phyloP scores from a whole-genome alignment of 495 filamentous ascomycete genomes.

The Penicillium waksmanii region DNA sequence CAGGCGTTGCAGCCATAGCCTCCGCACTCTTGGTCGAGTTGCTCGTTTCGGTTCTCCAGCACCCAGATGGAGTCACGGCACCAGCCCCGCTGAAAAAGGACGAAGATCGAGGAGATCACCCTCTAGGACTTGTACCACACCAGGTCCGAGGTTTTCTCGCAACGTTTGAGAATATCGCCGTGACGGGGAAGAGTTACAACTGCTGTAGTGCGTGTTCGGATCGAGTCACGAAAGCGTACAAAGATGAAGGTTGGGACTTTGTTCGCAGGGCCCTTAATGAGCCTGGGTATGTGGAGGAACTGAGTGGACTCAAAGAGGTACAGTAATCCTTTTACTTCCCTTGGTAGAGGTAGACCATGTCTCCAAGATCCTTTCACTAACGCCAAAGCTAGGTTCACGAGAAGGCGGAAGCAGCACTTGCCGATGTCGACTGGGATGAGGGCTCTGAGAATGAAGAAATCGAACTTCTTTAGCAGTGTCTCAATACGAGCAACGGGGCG shows the following conservation, averaged over 20 bases:
- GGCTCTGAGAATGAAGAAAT: conserved; percentile 53
- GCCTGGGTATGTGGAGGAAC: conserved; percentile 83
- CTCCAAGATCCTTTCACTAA: conserved; percentile 25
- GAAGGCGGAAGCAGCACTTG: conserved; percentile 69
- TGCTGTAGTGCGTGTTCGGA: conserved; percentile 92
- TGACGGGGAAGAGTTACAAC: conserved; percentile 81
- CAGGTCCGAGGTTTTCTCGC: conserved; percentile 92
- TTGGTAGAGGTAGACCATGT: neutral
- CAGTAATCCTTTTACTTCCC: conserved; percentile 1
- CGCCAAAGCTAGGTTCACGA: conserved; percentile 60
- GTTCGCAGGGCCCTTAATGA: conserved; percentile 84
- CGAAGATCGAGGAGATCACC: conserved; percentile 68
- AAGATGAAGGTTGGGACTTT: conserved; percentile 80
- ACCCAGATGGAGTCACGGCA: conserved; percentile 65
- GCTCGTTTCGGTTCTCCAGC: conserved; percentile 84
- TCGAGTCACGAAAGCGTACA: conserved; percentile 72
- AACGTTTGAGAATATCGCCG: conserved; percentile 79
- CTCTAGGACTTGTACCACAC: conserved; percentile 88
- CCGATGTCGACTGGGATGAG: conserved; percentile 65
- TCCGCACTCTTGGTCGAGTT: conserved; percentile 92
- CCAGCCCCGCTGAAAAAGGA: conserved; percentile 58
- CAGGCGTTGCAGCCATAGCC: conserved; percentile 88
- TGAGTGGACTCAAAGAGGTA: conserved; percentile 90
- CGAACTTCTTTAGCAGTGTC: conserved; percentile 29
- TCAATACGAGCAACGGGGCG: neutral